Base-by-base conservation (phyloP, 371 early-diverging fungal genomes). In the Mortierella sp. region DNA sequence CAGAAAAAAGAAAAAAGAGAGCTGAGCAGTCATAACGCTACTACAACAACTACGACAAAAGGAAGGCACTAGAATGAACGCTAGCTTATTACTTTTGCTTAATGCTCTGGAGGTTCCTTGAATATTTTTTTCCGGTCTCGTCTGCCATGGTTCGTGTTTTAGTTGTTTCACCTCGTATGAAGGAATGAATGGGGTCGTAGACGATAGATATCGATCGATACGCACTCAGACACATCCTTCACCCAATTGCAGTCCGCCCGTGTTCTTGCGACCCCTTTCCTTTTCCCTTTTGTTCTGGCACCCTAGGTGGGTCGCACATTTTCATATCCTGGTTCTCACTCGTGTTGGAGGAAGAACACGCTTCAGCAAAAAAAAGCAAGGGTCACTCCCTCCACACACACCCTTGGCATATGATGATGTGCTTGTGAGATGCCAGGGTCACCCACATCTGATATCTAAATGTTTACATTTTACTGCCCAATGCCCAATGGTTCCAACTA, bases 81-180 rank as follows among this genome's bases (percentile, higher is more conserved):
- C 31, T 63, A 31, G 63, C 63, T 38, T 21, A 19, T 38, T 38
- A 11, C 38, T 19, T 21, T 24, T 1, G 50, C 0, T 42, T 34
- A 5, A 24, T 65, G 2, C 38, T 38, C 42, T 38, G 42, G 42
- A 38, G 42, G 42, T 5, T 10, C 3, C 68, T 24, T 65, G 68
- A 38, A 38, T 38, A 38, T 21, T 65, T 24, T 65, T 38, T 65
- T 65, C 38, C 65, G 21, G 65, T 65, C 38, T 38, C 16, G 31
- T 63, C 63, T 63, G 68, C 42, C 68, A 24, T 65, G 24, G 68
- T 65, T 65, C 68, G 68, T 65, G 68, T 65, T 65, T 65, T 38
- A 9, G 68, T 65, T 65, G 68, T 65, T 65, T 65, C 68, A 24
- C 9, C 9, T 9, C 38, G 34, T 1, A 19, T 7, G 19, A 26